Percentiles rank a stretch among this genome's conserved stretches.
Evolutionary conservation across 331 rosid species (phyloP).

Genomic region (Quercus lobata): DNA sequence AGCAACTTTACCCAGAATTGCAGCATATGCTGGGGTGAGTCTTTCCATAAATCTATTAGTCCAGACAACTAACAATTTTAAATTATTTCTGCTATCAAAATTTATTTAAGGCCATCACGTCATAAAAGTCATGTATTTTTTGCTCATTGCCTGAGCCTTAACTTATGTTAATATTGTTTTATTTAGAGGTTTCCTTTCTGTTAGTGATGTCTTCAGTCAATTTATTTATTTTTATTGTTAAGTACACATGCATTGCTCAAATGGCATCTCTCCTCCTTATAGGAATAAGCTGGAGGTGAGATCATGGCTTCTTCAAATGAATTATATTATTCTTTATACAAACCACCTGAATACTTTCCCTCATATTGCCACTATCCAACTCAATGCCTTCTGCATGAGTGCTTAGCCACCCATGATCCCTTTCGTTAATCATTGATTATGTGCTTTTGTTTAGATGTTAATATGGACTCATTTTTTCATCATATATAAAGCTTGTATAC

Average conservation of each 20-base stretch:
- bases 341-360: background rate
- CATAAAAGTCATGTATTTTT: background rate
- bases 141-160: background rate
- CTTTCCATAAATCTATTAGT: conserved; percentile 11
- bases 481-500: background rate
- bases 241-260: no score
- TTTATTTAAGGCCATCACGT: background rate
- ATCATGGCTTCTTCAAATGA: background rate
- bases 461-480: background rate
- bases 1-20: conserved; percentile 56
- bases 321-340: background rate
- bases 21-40: conserved; percentile 83
- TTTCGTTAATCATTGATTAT: background rate
- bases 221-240: background rate
- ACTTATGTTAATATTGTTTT: background rate
- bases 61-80: background rate
- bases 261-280: no score
- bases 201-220: background rate
- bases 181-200: background rate
- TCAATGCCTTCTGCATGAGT: background rate
- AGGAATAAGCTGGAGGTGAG: no score
- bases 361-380: background rate
- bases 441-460: background rate
- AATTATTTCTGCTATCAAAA: background rate
- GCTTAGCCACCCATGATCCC: background rate